Percentiles rank a stretch among this genome's conserved stretches.
These are phyloP conservation scores for Vicia faba DNA, from an alignment of 306 rosid species.

Conservation along the genomic window DNA sequence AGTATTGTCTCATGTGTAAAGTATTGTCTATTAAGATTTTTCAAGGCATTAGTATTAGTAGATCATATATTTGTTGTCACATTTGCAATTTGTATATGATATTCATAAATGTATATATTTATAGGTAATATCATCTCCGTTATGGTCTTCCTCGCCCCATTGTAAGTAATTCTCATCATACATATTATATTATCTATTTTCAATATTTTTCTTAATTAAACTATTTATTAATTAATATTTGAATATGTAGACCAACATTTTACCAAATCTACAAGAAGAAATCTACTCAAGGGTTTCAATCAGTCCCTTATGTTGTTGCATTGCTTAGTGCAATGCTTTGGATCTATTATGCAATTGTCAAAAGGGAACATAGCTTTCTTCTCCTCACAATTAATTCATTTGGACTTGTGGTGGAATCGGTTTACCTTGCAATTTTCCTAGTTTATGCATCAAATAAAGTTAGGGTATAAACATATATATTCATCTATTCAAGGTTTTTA, in stretches of 20 bases:
- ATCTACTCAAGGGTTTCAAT: slow-evolving; percentile 73
- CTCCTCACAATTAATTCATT: slow-evolving; percentile 80
- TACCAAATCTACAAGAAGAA: slow-evolving; percentile 73
- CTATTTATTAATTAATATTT: background rate
- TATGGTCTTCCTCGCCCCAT: slow-evolving; percentile 86
- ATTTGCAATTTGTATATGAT: too few relatives aligned
- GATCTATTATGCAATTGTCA: slow-evolving; percentile 81
- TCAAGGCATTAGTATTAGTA: too few relatives aligned
- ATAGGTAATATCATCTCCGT: slow-evolving; percentile 81
- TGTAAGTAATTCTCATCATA: slow-evolving; percentile 53
- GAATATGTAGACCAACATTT: slow-evolving; percentile 76
- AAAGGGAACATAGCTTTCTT: slow-evolving; percentile 53
- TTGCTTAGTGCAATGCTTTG: slow-evolving; percentile 80
- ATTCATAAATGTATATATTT: background rate
- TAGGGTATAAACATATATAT: slow-evolving; percentile 51
- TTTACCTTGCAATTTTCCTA: slow-evolving; percentile 61
- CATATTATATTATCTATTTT: background rate
- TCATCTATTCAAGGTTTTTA: background rate
- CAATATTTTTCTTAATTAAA: background rate
- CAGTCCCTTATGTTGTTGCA: slow-evolving; percentile 74
- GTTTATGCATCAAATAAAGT: slow-evolving; percentile 61
- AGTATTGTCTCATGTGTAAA: too few relatives aligned
- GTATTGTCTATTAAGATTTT: too few relatives aligned
- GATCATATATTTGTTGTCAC: too few relatives aligned
- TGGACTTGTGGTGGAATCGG: slow-evolving; percentile 67